A percentile compares a stretch with the other conserved stretches of the same genome.
Conservation (phyloP, 345 rosid species). For the Abelmoschus esculentus region DNA sequence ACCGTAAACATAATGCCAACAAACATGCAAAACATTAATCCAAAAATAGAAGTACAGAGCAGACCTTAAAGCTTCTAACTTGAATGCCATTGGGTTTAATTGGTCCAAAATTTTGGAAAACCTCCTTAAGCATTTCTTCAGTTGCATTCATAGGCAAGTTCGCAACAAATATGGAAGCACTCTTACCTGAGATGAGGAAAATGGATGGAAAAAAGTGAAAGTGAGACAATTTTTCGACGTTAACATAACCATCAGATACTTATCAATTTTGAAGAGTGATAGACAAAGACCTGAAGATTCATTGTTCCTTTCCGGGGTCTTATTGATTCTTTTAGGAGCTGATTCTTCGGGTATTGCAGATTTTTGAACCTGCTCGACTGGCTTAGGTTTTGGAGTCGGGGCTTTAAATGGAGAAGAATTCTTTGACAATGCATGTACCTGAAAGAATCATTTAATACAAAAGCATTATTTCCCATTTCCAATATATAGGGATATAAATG, state of each 20-base stretch:
- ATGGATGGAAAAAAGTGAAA: neutral
- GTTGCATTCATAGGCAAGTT: constrained; percentile 58
- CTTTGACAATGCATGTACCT: constrained; percentile 42
- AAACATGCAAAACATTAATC: neutral
- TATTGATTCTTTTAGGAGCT: constrained; percentile 15
- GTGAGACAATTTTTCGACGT: neutral
- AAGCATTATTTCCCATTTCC: too few relatives aligned
- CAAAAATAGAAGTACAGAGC: neutral
- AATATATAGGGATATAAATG: neutral
- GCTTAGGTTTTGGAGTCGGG: constrained; percentile 30
- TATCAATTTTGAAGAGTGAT: neutral
- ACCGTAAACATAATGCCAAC: neutral
- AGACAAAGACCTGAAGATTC: constrained; percentile 28
- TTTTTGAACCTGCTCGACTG: constrained; percentile 15
- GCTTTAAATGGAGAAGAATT: constrained; percentile 34
- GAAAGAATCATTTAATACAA: neutral
- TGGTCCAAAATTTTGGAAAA: constrained; percentile 41
- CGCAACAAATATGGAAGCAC: constrained; percentile 50
- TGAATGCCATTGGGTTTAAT: constrained; percentile 49
- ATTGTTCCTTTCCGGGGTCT: constrained; percentile 25
- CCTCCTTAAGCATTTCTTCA: constrained; percentile 28
- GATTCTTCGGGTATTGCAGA: constrained; percentile 19
- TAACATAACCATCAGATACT: neutral
- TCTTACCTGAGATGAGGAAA: constrained; percentile 35
- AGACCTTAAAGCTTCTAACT: constrained; percentile 61